Base-by-base conservation (phyloP, 768 basidiomycete genomes). In the Boletus eberwhitei region DNA sequence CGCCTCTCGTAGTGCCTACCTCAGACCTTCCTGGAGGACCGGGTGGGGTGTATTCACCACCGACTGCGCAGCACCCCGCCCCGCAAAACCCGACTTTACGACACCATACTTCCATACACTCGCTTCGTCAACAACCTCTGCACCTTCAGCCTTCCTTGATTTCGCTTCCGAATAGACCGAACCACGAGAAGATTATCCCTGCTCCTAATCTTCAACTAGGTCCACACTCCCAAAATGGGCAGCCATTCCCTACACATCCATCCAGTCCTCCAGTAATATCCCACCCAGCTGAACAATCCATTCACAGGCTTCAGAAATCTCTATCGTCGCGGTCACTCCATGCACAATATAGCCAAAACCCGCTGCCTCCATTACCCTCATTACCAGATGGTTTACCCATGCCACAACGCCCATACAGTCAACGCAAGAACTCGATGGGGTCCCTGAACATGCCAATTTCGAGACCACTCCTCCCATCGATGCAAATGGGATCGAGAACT, bases 401-500 rank as follows among this genome's bases (percentile, higher is more conserved):
- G 35, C 64, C 74, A 46, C 68, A 68, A 29, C 63, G 49, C 39
- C 64, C 53, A 45, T 59, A 64, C 48, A 50, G 24, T 29, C 59
- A 60, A 46, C 66, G 58, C 40, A 58, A 62, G 34, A 58, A 57
- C 22, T 64, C 71, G 6, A 48, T 52, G 38, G 54, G 53, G 6
- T 45, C 60, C 13, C 24, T 53, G 54, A 58, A 55, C 39, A 78
- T 79, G 9, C 75, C 81, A 5, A 59, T 84, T 32, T 52, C 53
- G 42, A 81, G 83, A 29, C 75, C 82, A 2, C 61, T 88, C 55
- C 71, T 86, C 17, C 88, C 89, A 19, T 88, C 88, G 13, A 79
- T 81, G 22, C 80, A 84, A 57, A 60, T 79, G 48, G 75, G 75
- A 52, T 75, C 80, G 52, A 77, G 82, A 41, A 72, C 77, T 4